Percentiles rank a stretch among this genome's conserved stretches.
These are phyloP conservation scores for Phytopythium cucurbitacearum DNA, from an alignment of 352 stramenopile species.

Conservation along the genomic window DNA sequence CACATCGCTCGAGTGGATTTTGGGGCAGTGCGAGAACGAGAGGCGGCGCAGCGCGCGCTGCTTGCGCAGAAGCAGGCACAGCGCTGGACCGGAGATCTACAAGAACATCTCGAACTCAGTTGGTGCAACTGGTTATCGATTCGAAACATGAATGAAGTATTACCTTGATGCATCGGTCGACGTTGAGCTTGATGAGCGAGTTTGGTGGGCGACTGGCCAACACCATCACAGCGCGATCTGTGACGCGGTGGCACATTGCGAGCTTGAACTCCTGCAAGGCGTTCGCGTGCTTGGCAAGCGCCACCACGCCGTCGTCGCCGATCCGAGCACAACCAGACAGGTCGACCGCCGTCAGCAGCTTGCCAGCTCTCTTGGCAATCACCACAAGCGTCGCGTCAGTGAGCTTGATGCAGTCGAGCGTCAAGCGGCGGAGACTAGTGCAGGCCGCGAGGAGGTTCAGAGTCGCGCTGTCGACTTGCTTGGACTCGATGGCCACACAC, in stretches of 20 bases:
- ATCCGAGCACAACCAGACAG: conserved; percentile 74
- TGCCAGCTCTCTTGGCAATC: conserved; percentile 32
- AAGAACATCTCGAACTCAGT: neutral
- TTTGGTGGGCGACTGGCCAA: conserved; percentile 35
- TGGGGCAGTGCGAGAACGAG: conserved; percentile 66
- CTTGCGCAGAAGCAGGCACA: conserved; percentile 51
- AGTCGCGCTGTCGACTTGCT: conserved; percentile 48
- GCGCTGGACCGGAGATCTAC: conserved; percentile 51
- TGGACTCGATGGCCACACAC: conserved; percentile 66
- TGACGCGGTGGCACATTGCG: conserved; percentile 76
- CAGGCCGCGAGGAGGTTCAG: conserved; percentile 39
- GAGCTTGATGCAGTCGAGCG: conserved; percentile 74
- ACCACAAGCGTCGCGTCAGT: conserved; percentile 37
- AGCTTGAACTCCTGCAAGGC: conserved; percentile 62
- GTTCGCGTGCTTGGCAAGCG: conserved; percentile 45
- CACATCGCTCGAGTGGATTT: conserved; percentile 47
- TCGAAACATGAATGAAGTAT: neutral
- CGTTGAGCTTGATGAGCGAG: conserved; percentile 29
- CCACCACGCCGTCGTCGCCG: conserved; percentile 71
- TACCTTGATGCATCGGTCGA: conserved; percentile 71
- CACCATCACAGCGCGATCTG: conserved; percentile 55
- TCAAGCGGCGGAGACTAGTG: conserved; percentile 25
- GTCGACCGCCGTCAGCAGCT: conserved; percentile 45
- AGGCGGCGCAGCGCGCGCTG: conserved; percentile 41
- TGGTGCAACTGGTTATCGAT: conserved; percentile 1